These are phyloP conservation scores for Eutypella sp. DNA, from an alignment of 2,329 filamentous ascomycete genomes.

Conservation along the genomic window DNA sequence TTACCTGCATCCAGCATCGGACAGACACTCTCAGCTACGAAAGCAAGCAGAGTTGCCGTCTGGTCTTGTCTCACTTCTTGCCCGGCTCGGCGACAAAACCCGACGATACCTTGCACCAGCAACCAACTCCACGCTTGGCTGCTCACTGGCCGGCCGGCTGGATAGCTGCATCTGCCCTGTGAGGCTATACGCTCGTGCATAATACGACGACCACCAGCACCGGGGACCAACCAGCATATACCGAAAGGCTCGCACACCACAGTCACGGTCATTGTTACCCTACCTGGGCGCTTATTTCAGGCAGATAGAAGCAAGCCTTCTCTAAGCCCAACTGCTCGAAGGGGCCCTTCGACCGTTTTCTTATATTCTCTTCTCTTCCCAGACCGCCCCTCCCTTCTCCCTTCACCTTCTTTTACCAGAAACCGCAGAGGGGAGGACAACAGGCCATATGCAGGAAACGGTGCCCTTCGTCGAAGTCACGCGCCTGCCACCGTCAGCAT, in stretches of 20 bases:
- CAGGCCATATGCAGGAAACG: conserved; percentile 26
- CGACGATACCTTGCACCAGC: neutral
- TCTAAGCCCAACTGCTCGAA: too few relatives aligned
- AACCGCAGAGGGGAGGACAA: conserved; percentile 6
- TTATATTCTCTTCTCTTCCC: neutral
- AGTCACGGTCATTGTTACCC: neutral
- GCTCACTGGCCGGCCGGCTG: conserved; percentile 11
- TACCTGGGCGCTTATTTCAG: neutral
- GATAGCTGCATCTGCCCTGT: conserved; percentile 16
- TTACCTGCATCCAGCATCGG: too few relatives aligned
- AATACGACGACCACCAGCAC: neutral
- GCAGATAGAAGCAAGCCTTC: neutral
- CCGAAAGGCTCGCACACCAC: neutral
- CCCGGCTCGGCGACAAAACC: too few relatives aligned
- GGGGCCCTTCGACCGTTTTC: too few relatives aligned
- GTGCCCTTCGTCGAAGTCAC: conserved; percentile 60
- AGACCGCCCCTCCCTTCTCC: too few relatives aligned
- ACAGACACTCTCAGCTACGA: neutral
- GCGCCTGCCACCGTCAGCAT: conserved; percentile 72
- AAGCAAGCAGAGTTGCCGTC: neutral
- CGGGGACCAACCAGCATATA: neutral
- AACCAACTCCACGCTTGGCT: neutral
- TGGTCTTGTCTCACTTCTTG: neutral
- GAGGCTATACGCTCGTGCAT: conserved; percentile 12
- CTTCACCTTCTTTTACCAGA: conserved; percentile 6